Evolutionary conservation across 1,284 basidiomycete genomes (phyloP).

Genomic region (Leccinum angustisporum): DNA sequence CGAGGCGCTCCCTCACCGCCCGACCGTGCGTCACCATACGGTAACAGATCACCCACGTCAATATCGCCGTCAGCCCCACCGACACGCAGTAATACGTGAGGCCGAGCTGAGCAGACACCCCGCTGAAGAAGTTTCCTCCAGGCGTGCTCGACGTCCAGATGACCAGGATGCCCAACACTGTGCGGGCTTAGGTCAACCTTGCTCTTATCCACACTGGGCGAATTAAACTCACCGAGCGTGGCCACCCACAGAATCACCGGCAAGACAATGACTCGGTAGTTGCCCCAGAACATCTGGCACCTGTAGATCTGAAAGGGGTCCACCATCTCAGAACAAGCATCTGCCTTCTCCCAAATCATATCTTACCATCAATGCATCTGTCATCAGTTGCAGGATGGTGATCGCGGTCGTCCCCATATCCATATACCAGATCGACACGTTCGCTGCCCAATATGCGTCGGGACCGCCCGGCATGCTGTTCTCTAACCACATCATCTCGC

Average conservation of each 20-base stretch:
- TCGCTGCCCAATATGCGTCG: slow-evolving; percentile 17
- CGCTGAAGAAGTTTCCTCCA: slow-evolving; percentile 24
- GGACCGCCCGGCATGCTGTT: slow-evolving; percentile 16
- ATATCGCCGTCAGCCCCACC: slow-evolving; percentile 23
- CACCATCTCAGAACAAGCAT: neutral
- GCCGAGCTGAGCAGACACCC: slow-evolving; percentile 18
- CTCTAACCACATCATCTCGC: slow-evolving; percentile 28
- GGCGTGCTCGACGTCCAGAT: slow-evolving; percentile 18
- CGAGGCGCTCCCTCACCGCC: slow-evolving; percentile 16
- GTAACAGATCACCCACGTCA: slow-evolving; percentile 26
- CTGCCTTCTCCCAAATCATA: too few relatives aligned
- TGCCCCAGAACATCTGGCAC: slow-evolving; percentile 23
- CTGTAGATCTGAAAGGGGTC: slow-evolving; percentile 20
- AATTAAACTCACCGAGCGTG: slow-evolving; percentile 24
- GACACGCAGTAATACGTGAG: slow-evolving; percentile 27
- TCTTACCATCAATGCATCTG: slow-evolving; percentile 29
- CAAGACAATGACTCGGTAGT: slow-evolving; percentile 15
- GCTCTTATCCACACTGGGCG: rapidly evolving
- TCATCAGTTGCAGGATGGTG: slow-evolving; percentile 26
- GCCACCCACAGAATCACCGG: slow-evolving; percentile 25
- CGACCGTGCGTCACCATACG: slow-evolving; percentile 22
- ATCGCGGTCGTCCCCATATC: slow-evolving; percentile 21
- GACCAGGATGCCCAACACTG: slow-evolving; percentile 25
- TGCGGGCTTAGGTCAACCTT: neutral
- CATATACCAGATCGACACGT: slow-evolving; percentile 27